Evolutionary conservation across 2,329 filamentous ascomycete genomes (phyloP).

Genomic region (Zymoseptoria brevis): DNA sequence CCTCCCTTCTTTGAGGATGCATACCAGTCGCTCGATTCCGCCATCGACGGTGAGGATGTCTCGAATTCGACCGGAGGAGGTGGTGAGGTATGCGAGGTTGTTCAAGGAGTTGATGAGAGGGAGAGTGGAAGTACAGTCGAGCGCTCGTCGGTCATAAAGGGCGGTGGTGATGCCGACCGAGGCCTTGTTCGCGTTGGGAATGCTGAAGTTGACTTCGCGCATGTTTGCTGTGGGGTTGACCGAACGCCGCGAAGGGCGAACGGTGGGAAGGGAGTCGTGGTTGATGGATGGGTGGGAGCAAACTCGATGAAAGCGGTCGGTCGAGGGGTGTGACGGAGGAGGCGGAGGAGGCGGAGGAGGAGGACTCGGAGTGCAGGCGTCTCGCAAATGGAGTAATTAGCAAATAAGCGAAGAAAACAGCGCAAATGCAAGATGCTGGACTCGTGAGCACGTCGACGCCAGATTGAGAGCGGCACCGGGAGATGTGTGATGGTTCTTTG

Average conservation of each 20-base stretch:
- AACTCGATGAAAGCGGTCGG: background rate
- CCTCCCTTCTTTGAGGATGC: slow-evolving; percentile 93
- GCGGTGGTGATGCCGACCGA: slow-evolving; percentile 98
- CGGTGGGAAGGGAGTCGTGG: background rate
- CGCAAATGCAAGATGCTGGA: slow-evolving; percentile 2
- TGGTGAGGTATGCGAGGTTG: slow-evolving; percentile 96
- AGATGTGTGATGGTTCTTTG: background rate
- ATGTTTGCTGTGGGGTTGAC: slow-evolving; percentile 51
- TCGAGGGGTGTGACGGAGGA: background rate
- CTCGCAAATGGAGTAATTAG: background rate
- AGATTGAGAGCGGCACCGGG: background rate
- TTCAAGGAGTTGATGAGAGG: slow-evolving; percentile 98
- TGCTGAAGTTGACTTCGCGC: slow-evolving; percentile 99
- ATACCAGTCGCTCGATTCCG: slow-evolving; percentile 90
- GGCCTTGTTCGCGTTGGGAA: slow-evolving; percentile 98
- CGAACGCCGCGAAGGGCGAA: slow-evolving; percentile 5
- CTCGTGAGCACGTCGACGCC: background rate
- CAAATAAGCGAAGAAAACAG: background rate
- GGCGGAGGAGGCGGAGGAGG: slow-evolving; percentile 1
- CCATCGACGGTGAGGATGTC: slow-evolving; percentile 98
- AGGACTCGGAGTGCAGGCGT: background rate
- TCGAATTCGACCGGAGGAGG: slow-evolving; percentile 91
- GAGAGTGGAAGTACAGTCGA: slow-evolving; percentile 96
- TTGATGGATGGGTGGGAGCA: background rate
- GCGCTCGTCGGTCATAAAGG: slow-evolving; percentile 90